A percentile compares a stretch with the other conserved stretches of the same genome.
Evolutionary conservation across 805 yeast genomes (phyloP).

Genomic region (Ogataea zsoltii): DNA sequence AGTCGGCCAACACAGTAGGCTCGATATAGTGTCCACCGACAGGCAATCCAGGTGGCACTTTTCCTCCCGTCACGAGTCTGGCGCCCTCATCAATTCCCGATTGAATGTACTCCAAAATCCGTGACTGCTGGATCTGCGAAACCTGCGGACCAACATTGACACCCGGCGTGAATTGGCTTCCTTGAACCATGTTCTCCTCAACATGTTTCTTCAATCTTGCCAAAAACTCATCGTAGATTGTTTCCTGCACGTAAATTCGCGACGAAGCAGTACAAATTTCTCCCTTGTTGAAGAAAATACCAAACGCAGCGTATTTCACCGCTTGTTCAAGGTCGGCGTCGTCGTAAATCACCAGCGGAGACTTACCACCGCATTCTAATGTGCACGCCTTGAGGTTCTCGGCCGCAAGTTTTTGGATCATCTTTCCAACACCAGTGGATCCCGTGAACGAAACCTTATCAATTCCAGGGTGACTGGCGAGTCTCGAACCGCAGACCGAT

Average conservation of each 20-base stretch:
- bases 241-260: constrained; percentile 84
- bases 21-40: constrained; percentile 60
- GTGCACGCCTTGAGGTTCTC: constrained; percentile 87
- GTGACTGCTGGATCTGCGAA: constrained; percentile 73
- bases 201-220: constrained; percentile 56
- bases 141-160: constrained; percentile 93
- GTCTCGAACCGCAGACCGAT: constrained; percentile 57
- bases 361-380: constrained; percentile 94
- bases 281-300: constrained; percentile 93
- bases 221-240: constrained; percentile 75
- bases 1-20: constrained; percentile 77
- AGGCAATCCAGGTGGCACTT: constrained; percentile 37
- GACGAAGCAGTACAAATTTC: constrained; percentile 97
- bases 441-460: constrained; percentile 71
- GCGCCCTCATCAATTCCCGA: constrained; percentile 86
- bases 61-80: constrained; percentile 68
- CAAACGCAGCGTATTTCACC: constrained; percentile 70
- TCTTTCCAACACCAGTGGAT: constrained; percentile 72
- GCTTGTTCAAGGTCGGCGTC: constrained; percentile 82
- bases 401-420: constrained; percentile 79
- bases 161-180: constrained; percentile 79
- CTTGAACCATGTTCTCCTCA: constrained; percentile 57
- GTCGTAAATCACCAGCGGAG: constrained; percentile 85
- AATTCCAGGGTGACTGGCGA: constrained; percentile 56
- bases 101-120: constrained; percentile 74